Conservation (phyloP, 768 basidiomycete species). For the Lactarius evosmus region DNA sequence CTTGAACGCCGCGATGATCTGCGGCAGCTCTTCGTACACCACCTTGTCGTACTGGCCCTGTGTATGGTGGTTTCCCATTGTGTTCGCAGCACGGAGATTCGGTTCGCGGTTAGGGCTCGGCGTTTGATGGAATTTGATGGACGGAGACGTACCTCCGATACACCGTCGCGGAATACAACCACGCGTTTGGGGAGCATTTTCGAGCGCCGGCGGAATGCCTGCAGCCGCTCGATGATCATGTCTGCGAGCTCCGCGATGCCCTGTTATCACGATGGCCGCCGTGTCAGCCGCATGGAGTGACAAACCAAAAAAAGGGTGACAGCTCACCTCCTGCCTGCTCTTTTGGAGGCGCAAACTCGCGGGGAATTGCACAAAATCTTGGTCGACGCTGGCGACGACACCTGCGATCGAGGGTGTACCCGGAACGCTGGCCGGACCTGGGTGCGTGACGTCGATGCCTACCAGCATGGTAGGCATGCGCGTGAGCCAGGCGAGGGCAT, state of each 20-base stretch:
- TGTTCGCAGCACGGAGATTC: background rate
- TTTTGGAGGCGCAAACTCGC: slow-evolving; percentile 68
- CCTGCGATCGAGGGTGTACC: slow-evolving; percentile 84
- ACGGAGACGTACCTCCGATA: slow-evolving; percentile 59
- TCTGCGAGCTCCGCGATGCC: slow-evolving; percentile 63
- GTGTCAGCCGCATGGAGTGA: background rate
- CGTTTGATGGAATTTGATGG: background rate
- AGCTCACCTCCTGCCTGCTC: slow-evolving; percentile 43
- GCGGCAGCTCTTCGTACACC: slow-evolving; percentile 55
- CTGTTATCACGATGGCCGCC: slow-evolving; percentile 38
- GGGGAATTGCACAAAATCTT: slow-evolving; percentile 70
- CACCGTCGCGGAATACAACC: slow-evolving; percentile 75
- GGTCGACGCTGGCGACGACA: slow-evolving; percentile 74
- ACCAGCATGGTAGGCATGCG: slow-evolving; percentile 76
- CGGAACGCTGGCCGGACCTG: slow-evolving; percentile 58
- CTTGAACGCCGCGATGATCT: slow-evolving; percentile 59
- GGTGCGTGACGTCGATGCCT: slow-evolving; percentile 83
- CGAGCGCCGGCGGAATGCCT: slow-evolving; percentile 48
- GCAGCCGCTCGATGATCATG: slow-evolving; percentile 72
- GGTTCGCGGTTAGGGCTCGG: background rate
- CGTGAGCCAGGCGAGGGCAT: slow-evolving; percentile 60
- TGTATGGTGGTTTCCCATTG: background rate
- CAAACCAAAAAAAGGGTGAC: too few relatives aligned
- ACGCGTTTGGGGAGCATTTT: slow-evolving; percentile 61
- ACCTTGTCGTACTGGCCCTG: slow-evolving; percentile 75